Conservation (phyloP, 2,329 filamentous ascomycete species). For the Xylaria digitata region DNA sequence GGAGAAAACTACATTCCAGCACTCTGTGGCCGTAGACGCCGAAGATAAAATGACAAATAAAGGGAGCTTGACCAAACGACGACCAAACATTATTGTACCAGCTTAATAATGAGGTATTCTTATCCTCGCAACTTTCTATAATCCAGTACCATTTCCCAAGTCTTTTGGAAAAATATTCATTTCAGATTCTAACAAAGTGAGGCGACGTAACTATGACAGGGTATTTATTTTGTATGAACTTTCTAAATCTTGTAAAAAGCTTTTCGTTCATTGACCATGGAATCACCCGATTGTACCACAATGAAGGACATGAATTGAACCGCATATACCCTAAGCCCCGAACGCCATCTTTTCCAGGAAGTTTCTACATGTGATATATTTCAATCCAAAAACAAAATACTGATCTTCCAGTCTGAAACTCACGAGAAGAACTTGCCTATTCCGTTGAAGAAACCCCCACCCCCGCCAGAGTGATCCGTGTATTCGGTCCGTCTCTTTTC, state of each 20-base stretch:
- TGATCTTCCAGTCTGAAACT: conserved; percentile 16
- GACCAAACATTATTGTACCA: conserved; percentile 34
- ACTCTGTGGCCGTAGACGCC: conserved; percentile 47
- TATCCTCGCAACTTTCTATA: conserved; percentile 33
- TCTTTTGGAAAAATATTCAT: background rate
- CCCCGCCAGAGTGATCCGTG: conserved; percentile 48
- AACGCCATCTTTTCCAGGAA: conserved; percentile 31
- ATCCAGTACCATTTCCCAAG: background rate
- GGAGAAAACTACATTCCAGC: conserved; percentile 54
- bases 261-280: conserved; percentile 13
- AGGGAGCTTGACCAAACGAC: conserved; percentile 25
- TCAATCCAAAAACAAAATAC: conserved; percentile 23
- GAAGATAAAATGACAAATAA: conserved; percentile 51
- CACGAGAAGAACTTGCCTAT: conserved; percentile 59
- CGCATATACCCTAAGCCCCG: conserved; percentile 1
- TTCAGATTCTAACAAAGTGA: background rate
- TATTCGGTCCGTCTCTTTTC: conserved; percentile 53
- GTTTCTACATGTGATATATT: conserved; percentile 7
- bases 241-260: conserved; percentile 4
- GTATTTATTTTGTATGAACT: conserved; percentile 19
- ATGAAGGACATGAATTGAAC: conserved; percentile 15
- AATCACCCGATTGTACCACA: background rate
- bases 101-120: conserved; percentile 40
- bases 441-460: conserved; percentile 52
- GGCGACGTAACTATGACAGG: background rate